A percentile compares a stretch with the other conserved stretches of the same genome.
These are phyloP conservation scores for Tylopilus balloui DNA, from an alignment of 768 basidiomycete genomes.

Conservation along the genomic window DNA sequence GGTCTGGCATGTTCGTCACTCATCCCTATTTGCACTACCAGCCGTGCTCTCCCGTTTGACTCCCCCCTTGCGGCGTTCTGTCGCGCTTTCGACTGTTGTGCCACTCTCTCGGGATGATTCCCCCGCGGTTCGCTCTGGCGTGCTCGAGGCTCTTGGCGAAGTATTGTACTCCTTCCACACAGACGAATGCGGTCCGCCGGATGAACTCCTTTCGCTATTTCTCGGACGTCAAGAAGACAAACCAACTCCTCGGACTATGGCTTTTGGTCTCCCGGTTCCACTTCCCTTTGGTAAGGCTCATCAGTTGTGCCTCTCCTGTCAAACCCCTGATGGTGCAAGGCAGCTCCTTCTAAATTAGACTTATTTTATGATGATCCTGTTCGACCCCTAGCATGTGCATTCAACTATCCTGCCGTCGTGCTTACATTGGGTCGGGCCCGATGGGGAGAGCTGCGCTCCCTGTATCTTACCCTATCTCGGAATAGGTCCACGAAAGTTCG, in stretches of 20 bases:
- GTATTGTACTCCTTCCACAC: constrained; percentile 79
- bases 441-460: constrained; percentile 69
- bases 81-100: constrained; percentile 63
- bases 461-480: constrained; percentile 64
- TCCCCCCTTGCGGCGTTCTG: constrained; percentile 48
- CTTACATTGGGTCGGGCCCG: constrained; percentile 71
- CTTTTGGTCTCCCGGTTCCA: constrained; percentile 4
- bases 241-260: constrained; percentile 30
- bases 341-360: constrained; percentile 33
- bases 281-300: constrained; percentile 18
- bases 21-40: constrained; percentile 81
- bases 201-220: constrained; percentile 71
- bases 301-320: neutral
- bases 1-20: constrained; percentile 82
- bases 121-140: constrained; percentile 67
- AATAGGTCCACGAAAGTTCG: constrained; percentile 61
- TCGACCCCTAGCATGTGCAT: constrained; percentile 75
- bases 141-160: constrained; percentile 85
- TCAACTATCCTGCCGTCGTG: constrained; percentile 89
- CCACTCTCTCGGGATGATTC: constrained; percentile 61
- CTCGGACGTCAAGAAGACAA: constrained; percentile 52
- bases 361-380: constrained; percentile 60
- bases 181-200: constrained; percentile 59
- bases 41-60: constrained; percentile 68
- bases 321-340: constrained; percentile 4